A percentile compares a stretch with the other conserved stretches of the same genome.
Evolutionary conservation across 1,139 yeast species (phyloP).

Genomic region (Hemisphaericaspora lyxosophila): DNA sequence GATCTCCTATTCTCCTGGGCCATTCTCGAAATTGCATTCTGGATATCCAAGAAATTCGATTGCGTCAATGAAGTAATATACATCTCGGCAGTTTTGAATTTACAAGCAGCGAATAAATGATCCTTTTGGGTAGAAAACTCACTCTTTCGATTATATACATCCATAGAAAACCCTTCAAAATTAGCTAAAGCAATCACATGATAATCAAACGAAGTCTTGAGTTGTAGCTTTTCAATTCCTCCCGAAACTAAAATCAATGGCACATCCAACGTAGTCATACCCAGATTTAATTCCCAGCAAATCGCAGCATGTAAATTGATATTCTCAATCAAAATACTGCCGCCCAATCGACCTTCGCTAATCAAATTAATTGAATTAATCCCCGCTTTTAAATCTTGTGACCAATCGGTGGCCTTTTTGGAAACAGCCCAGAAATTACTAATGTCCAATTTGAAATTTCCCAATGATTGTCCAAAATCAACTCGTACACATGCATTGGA

Average conservation of each 20-base stretch:
- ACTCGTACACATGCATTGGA: conserved; percentile 54
- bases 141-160: conserved; percentile 69
- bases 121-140: conserved; percentile 51
- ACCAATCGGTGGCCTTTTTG: conserved; percentile 67
- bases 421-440: conserved; percentile 71
- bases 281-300: conserved; percentile 57
- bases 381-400: conserved; percentile 67
- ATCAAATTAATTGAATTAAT: conserved; percentile 51
- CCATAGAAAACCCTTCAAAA: conserved; percentile 49
- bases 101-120: conserved; percentile 57
- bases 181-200: conserved; percentile 75
- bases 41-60: conserved; percentile 75
- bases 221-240: conserved; percentile 54
- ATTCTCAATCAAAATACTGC: conserved; percentile 51
- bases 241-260: conserved; percentile 69
- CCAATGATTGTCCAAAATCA: conserved; percentile 84
- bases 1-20: conserved; percentile 70
- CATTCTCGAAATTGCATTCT: conserved; percentile 69
- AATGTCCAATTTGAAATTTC: conserved; percentile 54
- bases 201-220: conserved; percentile 74
- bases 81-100: conserved; percentile 56
- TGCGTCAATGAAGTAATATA: conserved; percentile 83
- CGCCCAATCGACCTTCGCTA: conserved; percentile 80
- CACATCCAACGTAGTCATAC: conserved; percentile 46
- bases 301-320: conserved; percentile 64